Evolutionary conservation across 1,139 yeast species (phyloP), one percentile per base, ranked within the genome.

Genomic region (Saccharomycopsis hybrid): DNA sequence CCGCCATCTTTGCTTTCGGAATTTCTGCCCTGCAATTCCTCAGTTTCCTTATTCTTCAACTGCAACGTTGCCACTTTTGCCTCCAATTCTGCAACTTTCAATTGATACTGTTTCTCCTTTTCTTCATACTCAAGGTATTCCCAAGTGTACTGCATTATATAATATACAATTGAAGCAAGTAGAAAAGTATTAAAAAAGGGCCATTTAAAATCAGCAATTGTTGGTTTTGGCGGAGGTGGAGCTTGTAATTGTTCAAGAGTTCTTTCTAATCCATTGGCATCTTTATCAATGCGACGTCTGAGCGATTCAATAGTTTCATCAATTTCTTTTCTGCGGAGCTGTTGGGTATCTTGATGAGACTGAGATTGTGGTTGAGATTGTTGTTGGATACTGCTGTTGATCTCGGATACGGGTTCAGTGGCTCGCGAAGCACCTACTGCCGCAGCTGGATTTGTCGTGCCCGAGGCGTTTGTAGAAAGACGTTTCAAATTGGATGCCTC

Each of bases 81-180:
- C 29, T 50, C 51, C 31, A 52, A 41, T 24, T 46, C 40, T 2
- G n/a, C 43, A 24, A 52, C 44, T 24, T 44, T 29, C 40, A 5
- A 3, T 8, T 30, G 4, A 31, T 42, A 47, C 11, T 47, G 48
- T 18, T 33, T 25, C 24, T 52, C 50, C 9, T 30, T 32, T 27
- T 44, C 51, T 37, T 44, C 41, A 39, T 40, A 47, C n/a, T 49
- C 51, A 24, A 52, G 43, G 37, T 32, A 41, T 32, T 48, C 50
- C 51, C 55, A 51, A 3, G 43, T 30, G 35, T 50, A 50, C 29
- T 52, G 46, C 18, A 40, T 41, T 24, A 52, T 8, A 28, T 35
- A 52, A 37, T 52, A 52, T 8, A 52, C 32, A 11, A 48, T 43
- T 5, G 51, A 45, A 2, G 49, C 44, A 24, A 49, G n/a, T 31